A percentile compares a stretch with the other conserved stretches of the same genome.
Conservation (phyloP, 139 green algal species). For the Chlamydomonas eustigma region DNA sequence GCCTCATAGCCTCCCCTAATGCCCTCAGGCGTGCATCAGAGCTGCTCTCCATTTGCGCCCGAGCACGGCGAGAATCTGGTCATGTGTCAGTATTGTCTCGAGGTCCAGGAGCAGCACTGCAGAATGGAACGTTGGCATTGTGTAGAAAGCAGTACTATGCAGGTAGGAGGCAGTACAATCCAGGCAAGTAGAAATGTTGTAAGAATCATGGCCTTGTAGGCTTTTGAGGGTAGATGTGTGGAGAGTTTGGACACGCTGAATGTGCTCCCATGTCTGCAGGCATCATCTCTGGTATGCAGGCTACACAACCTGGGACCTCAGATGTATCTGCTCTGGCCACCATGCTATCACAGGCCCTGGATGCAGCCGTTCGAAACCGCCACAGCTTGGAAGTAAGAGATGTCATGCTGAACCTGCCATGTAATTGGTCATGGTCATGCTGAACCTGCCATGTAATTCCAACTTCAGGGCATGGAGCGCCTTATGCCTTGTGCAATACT, state of each 20-base stretch:
- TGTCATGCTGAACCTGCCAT: too few relatives aligned
- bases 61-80: conserved; percentile 11
- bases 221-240: too few relatives aligned
- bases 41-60: conserved; percentile 24
- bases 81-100: neutral
- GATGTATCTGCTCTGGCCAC: neutral
- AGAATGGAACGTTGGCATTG: conserved; percentile 22
- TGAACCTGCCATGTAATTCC: too few relatives aligned
- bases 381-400: neutral
- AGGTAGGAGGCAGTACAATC: conserved; percentile 25
- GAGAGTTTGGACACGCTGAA: too few relatives aligned
- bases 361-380: neutral
- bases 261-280: neutral
- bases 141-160: conserved; percentile 34
- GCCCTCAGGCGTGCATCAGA: conserved; percentile 25
- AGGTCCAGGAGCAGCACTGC: neutral
- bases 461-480: too few relatives aligned
- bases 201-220: too few relatives aligned
- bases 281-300: neutral
- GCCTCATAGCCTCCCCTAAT: neutral
- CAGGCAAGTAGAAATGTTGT: too few relatives aligned
- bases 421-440: too few relatives aligned
- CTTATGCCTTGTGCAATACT: too few relatives aligned
- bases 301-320: neutral
- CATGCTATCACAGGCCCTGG: neutral